phyloP scores from a whole-genome alignment of 2,329 filamentous ascomycete genomes.

The Purpureocillium lavendulum region DNA sequence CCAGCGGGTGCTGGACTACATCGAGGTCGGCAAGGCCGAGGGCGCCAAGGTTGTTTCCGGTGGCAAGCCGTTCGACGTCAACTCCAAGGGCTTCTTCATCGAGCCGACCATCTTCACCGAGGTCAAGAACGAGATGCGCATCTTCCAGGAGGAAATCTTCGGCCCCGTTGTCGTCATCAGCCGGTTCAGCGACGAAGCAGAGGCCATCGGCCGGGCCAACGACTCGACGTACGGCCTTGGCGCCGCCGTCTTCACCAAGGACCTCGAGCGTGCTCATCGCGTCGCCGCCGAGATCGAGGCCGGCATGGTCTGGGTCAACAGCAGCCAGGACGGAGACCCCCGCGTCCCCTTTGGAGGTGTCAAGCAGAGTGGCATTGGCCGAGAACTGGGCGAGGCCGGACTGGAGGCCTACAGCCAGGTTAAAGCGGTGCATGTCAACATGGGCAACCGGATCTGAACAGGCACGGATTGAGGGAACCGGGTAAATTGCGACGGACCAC shows the following conservation, averaged over 20 bases:
- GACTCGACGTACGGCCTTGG: constrained; percentile 67
- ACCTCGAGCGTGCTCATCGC: constrained; percentile 69
- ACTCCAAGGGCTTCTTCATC: constrained; percentile 73
- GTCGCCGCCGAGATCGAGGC: constrained; percentile 64
- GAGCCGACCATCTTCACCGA: constrained; percentile 77
- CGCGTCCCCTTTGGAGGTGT: constrained; percentile 3
- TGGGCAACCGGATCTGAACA: constrained; percentile 1
- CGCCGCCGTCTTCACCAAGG: constrained; percentile 67
- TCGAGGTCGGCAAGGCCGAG: constrained; percentile 20
- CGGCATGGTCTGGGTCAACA: constrained; percentile 46
- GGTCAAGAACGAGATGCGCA: constrained; percentile 59
- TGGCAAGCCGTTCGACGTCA: constrained; percentile 36
- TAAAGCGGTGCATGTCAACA: constrained; percentile 4
- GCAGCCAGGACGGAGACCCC: constrained; percentile 2
- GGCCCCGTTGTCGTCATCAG: constrained; percentile 70
- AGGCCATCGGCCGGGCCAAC: constrained; percentile 65
- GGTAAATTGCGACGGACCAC: too few species aligned
- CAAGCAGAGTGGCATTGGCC: constrained; percentile 5
- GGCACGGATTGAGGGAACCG: neutral
- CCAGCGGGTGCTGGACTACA: constrained; percentile 55
- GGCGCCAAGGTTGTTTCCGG: constrained; percentile 8
- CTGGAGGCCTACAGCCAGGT: constrained; percentile 6
- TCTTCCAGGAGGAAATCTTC: constrained; percentile 81
- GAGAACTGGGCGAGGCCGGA: constrained; percentile 4
- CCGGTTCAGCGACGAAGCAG: constrained; percentile 72